Evolutionary conservation across 352 stramenopile genomes (phyloP), one percentile per base, ranked within the genome.

Genomic region (Blastocystis sp.): DNA sequence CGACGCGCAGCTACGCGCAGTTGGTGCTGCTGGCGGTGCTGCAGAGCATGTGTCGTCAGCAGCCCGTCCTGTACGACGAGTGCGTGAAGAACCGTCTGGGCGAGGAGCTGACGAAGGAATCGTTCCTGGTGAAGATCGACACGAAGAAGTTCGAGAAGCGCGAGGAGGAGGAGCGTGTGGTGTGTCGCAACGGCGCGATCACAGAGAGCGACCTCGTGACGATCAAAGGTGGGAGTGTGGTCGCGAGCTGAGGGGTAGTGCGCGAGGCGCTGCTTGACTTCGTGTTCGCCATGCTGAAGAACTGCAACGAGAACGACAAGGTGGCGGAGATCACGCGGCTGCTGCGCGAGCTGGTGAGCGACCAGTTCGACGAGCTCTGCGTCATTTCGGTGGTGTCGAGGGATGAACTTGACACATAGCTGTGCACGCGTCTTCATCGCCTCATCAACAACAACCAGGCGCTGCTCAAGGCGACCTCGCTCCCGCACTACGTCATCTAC

Each of bases 401-500:
- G 4, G 21, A 13, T 2, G 3, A 19, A 2, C 0, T 24, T 81
- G 21, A 63, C 29, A 13, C 21, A 16, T 65, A 81, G 71, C 31
- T 81, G 29, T 81, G 71, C 29, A 65, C 29, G 16, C 74, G 74
- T 51, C 51, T 85, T 2, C 55, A 31, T n/a, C 2, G 12, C 2
- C 41, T 85, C 13, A 55, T 85, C 0, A 31, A n/a, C 0, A 45
- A 39, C 61, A 45, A 85, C 45, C 50, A 29, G 9, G 74, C 65
- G 19, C 33, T 69, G 9, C 33, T 85, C 9, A 66, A 85, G 26
- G 51, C 74, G 12, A 62, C 60, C 0, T 63, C 55, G 9, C n/a
- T 85, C 12, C 74, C 74, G 26, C 74, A 85, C 24, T 85, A 85
- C 60, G 3, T 85, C 31, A 29, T 85, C 2, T 85, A 85, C 45